These are phyloP conservation scores for Lepiota venenata DNA, from an alignment of 768 basidiomycete species.

Conservation along the genomic window DNA sequence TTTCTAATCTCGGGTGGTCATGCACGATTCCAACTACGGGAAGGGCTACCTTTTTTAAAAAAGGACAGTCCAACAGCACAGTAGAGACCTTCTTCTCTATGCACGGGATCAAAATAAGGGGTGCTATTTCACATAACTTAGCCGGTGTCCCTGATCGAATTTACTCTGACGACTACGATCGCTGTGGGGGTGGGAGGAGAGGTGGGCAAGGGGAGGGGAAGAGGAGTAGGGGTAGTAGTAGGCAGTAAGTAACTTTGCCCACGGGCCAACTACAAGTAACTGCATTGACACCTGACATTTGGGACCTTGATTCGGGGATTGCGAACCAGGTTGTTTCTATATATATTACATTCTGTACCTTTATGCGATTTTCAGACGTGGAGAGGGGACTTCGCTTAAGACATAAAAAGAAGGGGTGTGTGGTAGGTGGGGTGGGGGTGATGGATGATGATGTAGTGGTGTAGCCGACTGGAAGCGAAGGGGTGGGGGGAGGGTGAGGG, in stretches of 20 bases:
- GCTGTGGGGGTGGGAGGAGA: not conserved
- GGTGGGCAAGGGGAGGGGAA: not conserved
- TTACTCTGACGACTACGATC: not conserved
- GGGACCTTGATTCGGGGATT: not conserved
- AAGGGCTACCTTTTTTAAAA: too few species aligned
- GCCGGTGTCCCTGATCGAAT: not conserved
- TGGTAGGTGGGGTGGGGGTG: too few species aligned
- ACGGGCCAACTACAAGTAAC: not conserved
- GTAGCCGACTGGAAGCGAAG: too few species aligned
- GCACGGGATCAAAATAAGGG: not conserved
- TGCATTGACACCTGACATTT: not conserved
- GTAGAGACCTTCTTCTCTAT: not conserved
- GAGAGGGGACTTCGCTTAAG: not conserved
- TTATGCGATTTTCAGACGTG: not conserved
- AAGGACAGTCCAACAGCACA: too few species aligned
- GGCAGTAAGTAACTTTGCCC: not conserved
- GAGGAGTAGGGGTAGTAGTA: too few species aligned
- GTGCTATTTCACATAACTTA: not conserved
- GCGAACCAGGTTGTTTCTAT: constrained; percentile 8
- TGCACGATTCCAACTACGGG: too few species aligned
- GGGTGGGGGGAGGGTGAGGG: too few species aligned
- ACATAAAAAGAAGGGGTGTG: too few species aligned
- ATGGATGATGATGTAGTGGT: too few species aligned
- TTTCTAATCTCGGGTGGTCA: too few species aligned
- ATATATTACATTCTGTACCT: not conserved